Base-by-base conservation (phyloP, 2,329 filamentous ascomycete genomes). In the Venturiaceae sp. region DNA sequence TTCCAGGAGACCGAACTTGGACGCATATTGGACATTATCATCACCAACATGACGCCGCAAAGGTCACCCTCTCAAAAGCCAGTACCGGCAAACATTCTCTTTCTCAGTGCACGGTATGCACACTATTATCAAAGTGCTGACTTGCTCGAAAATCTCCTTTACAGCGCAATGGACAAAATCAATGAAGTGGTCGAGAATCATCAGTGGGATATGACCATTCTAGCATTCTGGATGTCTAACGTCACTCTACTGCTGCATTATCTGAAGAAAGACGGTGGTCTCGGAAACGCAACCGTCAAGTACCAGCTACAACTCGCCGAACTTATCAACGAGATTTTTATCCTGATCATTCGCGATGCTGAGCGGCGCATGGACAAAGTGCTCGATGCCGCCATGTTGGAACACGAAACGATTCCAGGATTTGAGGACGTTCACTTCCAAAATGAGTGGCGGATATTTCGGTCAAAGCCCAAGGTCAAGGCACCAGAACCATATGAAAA, bases 161-260 rank as follows among this genome's bases (percentile, higher is more conserved):
- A 88, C 28, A 86, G 87, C 36, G 90, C 94, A 37, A 95, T 95
- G 82, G 90, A 95, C 67, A 94, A 92, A 72, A 97, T 99, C 66
- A 97, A 97, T 68, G 87, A 91, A 60, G 90, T 96, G 32, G 91
- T 99, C n/a, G 94, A 97, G 72, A 83, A 83, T 61, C 86, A 92
- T 68, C 94, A 99, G 69, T 97, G 94, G 94, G 94, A 99, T 69
- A 99, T 99, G 94, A 99, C 94, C 0, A 96, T 99, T 64, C 78
- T 99, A 37, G 94, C 94, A 2, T 99, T 99, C 69, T 99, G 94
- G 94, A 91, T 96, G 67, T 97, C 94, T 1, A 99, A 99, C 71
- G 91, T 90, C 8, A 99, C 94, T 0, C 76, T 99, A 39, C 76
- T 99, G n/a, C 77, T 97, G 57, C 92, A 99, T 72, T 99, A 99